Evolutionary conservation across 352 stramenopile species (phyloP), one percentile per base, ranked within the genome.

Genomic region (Pythium phragmiticola): DNA sequence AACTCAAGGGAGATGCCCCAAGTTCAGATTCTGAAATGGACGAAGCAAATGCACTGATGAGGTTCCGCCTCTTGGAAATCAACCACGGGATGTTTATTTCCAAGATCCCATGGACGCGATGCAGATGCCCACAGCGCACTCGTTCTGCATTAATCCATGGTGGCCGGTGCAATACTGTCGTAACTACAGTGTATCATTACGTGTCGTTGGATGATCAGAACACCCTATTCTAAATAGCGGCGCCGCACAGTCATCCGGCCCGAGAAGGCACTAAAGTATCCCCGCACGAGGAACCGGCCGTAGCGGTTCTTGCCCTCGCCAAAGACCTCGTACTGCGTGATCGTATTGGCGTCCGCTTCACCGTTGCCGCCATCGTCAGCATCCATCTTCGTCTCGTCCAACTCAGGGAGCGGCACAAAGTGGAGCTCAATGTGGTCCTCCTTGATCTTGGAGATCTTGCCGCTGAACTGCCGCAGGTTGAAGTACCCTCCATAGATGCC

Each of bases 401-500:
- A 39, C 39, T 62, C 50, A 1, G 68, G 65, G 58, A 89, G 69
- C 16, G 70, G 75, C n/a, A 89, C 34, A 28, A 92, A 92, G 37
- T 87, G 60, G 34, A 92, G 69, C 43, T 92, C 75, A 52, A 92
- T 68, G 67, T 84, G 69, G 23, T 84, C 75, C 52, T 92, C 82
- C 49, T 74, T 73, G 49, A 92, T 74, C 46, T 77, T 76, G 17
- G 88, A 58, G 45, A 84, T 65, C 13, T 63, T 75, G 19, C 82
- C 82, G 57, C 81, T 87, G 48, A 86, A 87, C 66, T 92, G 82
- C 7, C 80, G 72, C 55, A 92, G 65, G 65, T 89, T 88, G 50
- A 92, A 92, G 46, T 79, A 90, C 0, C 82, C 82, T 23, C 47
- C 76, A 42, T 92, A 92, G 42, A 82, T 84, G 19, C 82, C 82